phyloP scores from a whole-genome alignment of 1,284 basidiomycete species.

The Uromyces viciae-fabae region DNA sequence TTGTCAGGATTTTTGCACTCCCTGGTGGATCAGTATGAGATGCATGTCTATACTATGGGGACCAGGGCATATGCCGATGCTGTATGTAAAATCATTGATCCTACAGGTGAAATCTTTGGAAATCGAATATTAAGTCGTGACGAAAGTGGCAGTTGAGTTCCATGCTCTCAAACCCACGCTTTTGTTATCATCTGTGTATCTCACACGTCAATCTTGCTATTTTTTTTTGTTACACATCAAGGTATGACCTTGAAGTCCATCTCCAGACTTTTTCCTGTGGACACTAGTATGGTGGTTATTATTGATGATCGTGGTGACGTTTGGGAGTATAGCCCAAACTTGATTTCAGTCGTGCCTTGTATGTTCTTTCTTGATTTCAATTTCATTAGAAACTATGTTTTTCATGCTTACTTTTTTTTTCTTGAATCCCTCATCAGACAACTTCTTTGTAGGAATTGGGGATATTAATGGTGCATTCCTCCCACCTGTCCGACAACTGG shows the following conservation, averaged over 20 bases:
- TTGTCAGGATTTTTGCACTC: constrained; percentile 70
- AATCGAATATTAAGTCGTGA: constrained; percentile 84
- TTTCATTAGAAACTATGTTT: not conserved
- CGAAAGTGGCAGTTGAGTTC: constrained; percentile 79
- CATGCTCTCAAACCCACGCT: no score
- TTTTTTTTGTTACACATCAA: constrained; percentile 48
- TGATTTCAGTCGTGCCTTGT: constrained; percentile 96
- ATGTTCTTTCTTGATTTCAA: constrained; percentile 54
- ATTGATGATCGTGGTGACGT: constrained; percentile 98
- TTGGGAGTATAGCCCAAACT: constrained; percentile 88
- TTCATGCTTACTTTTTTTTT: not conserved
- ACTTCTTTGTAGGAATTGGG: constrained; percentile 97
- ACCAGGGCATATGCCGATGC: constrained; percentile 93
- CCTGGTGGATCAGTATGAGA: constrained; percentile 78
- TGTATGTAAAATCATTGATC: constrained; percentile 89
- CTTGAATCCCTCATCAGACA: constrained; percentile 61
- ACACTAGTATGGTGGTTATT: constrained; percentile 97
- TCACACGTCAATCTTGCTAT: not conserved
- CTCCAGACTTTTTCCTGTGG: constrained; percentile 84
- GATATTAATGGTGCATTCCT: constrained; percentile 95
- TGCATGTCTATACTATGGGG: constrained; percentile 99
- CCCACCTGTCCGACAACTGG: constrained; percentile 56
- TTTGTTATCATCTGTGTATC: constrained; percentile 43
- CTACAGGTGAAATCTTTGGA: constrained; percentile 77
- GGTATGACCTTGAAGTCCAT: constrained; percentile 86